Evolutionary conservation across 2,329 filamentous ascomycete genomes (phyloP).

Genomic region (Alternaria sp.): DNA sequence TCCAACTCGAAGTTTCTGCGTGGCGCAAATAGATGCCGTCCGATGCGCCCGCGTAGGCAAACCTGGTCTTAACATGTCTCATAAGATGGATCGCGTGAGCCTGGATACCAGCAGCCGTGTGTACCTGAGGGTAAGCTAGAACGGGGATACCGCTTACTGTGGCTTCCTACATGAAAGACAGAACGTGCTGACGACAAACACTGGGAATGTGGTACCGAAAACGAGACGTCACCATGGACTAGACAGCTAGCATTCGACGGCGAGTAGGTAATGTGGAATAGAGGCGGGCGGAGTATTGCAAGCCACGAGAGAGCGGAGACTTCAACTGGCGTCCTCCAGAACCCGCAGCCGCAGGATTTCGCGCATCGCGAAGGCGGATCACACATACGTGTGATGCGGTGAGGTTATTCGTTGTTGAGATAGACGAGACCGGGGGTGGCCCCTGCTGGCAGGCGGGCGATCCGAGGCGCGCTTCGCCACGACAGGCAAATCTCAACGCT

Average conservation of each 20-base stretch:
- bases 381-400: slow-evolving; percentile 24
- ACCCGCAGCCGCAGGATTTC: slow-evolving; percentile 22
- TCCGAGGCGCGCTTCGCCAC: slow-evolving; percentile 28
- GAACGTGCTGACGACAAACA: slow-evolving; percentile 20
- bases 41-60: slow-evolving; percentile 22
- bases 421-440: slow-evolving; percentile 19
- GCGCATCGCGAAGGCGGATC: slow-evolving; percentile 21
- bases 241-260: slow-evolving; percentile 5
- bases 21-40: slow-evolving; percentile 15
- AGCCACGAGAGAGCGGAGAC: slow-evolving; percentile 26
- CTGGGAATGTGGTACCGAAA: slow-evolving; percentile 22
- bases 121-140: slow-evolving; percentile 13
- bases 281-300: slow-evolving; percentile 17
- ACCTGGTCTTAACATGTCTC: slow-evolving; percentile 17
- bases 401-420: slow-evolving; percentile 31
- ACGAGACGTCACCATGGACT: slow-evolving; percentile 22
- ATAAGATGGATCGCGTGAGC: slow-evolving; percentile 11
- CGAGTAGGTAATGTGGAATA: slow-evolving; percentile 5
- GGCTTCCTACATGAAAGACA: slow-evolving; percentile 15
- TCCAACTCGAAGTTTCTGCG: slow-evolving; percentile 22
- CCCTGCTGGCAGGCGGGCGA: slow-evolving; percentile 24
- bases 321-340: slow-evolving; percentile 19
- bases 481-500: slow-evolving; percentile 21
- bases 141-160: slow-evolving; percentile 16
- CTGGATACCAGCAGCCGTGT: slow-evolving; percentile 1